Conservation (phyloP, 257 asterid genomes). For the Scutellaria barbata region DNA sequence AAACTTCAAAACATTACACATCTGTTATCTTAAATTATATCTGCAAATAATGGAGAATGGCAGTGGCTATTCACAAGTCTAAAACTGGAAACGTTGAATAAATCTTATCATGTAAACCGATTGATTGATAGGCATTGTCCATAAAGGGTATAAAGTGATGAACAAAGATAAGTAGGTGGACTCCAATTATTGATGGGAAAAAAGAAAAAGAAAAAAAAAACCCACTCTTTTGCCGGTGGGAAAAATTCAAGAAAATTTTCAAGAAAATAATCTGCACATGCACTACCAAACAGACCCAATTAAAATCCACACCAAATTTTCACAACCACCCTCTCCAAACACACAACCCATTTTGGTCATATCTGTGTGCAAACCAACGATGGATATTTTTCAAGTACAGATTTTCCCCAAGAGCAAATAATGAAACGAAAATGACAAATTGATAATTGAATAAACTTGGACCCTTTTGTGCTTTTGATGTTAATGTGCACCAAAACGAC, state of each 20-base stretch:
- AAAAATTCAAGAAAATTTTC: neutral
- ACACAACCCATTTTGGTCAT: too few species aligned
- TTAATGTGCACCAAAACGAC: too few species aligned
- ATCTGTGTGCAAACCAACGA: too few species aligned
- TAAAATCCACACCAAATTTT: constrained; percentile 14
- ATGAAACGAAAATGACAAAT: neutral
- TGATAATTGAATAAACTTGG: neutral
- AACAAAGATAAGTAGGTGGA: constrained; percentile 31
- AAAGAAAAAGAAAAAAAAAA: neutral
- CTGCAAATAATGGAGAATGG: neutral
- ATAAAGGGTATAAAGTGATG: constrained; percentile 21
- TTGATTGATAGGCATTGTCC: constrained; percentile 26
- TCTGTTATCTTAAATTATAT: neutral
- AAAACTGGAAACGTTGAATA: constrained; percentile 14
- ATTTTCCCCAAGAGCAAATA: too few species aligned
- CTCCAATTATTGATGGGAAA: constrained; percentile 33
- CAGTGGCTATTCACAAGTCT: neutral
- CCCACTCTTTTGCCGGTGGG: constrained; percentile 26
- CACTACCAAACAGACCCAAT: neutral
- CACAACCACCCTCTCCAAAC: constrained; percentile 13
- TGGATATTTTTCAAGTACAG: too few species aligned
- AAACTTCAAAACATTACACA: constrained; percentile 2
- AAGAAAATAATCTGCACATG: constrained; percentile 21
- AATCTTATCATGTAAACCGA: constrained; percentile 19
- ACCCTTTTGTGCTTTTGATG: too few species aligned